phyloP scores from a whole-genome alignment of 306 rosid genomes.

The Quercus gilva region DNA sequence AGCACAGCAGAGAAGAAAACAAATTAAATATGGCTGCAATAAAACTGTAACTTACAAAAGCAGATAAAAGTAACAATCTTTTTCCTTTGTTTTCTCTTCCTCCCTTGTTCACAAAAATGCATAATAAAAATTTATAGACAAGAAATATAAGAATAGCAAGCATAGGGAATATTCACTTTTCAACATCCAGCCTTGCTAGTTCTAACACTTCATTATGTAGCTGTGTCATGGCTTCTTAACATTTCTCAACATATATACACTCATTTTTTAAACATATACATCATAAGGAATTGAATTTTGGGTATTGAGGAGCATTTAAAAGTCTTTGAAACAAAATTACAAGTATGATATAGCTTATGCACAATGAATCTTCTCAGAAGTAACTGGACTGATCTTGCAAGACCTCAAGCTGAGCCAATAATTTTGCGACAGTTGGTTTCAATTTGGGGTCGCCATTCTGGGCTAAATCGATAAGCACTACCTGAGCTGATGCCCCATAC shows the following conservation, averaged over 20 bases:
- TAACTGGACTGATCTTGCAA: constrained; percentile 72
- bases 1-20: too few species aligned
- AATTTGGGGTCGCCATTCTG: constrained; percentile 66
- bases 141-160: background rate
- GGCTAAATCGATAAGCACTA: constrained; percentile 79
- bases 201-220: background rate
- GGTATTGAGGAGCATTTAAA: background rate
- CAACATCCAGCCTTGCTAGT: background rate
- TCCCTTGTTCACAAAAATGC: too few species aligned
- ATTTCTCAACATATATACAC: background rate
- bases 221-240: background rate
- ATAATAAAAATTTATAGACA: background rate
- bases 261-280: background rate
- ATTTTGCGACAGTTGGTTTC: constrained; percentile 68
- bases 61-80: too few species aligned
- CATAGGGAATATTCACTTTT: background rate
- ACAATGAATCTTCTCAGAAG: constrained; percentile 42
- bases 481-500: constrained; percentile 71
- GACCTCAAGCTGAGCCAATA: constrained; percentile 72
- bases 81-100: too few species aligned
- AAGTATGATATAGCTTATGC: constrained; percentile 5
- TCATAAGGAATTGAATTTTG: background rate
- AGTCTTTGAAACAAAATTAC: background rate
- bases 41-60: too few species aligned
- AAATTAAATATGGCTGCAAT: too few species aligned